Evolutionary conservation across 1,284 basidiomycete genomes (phyloP), one percentile per base, ranked within the genome.

Genomic region (Melampsora americana): DNA sequence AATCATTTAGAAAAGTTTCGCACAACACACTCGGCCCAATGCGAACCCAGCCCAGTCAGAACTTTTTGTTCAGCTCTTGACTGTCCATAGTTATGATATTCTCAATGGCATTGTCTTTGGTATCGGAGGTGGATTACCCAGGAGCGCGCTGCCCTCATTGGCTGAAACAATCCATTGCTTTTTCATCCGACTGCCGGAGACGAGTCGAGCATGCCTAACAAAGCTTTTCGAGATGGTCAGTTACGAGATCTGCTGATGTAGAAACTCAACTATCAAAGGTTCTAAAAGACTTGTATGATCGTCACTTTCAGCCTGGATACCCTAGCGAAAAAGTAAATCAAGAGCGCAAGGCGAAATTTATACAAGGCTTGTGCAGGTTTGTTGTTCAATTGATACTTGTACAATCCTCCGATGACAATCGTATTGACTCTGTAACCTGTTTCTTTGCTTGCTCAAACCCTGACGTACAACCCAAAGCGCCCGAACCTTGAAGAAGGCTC

Each of bases 141-240:
- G 69, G 5, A 79, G 79, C 0, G 79, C 79, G 59, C 79, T 81
- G 30, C 64, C 77, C 20, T 66, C 70, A 4, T 77, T 82, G n/a
- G 77, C 78, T 23, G 81, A 82, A 66, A 64, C 81, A 4, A 73
- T 81, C 12, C 81, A 81, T n/a, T 79, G 79, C 7, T 78, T 78
- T 39, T 60, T 80, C 4, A 73, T 79, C n/a, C 78, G 80, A 3
- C 35, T 79, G 4, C 78, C 79, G 0, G 78, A 79, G 2, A 74
- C 79, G 50, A 77, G 79, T 5, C 67, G 79, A 14, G 59, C 74
- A 0, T 77, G 72, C 12, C 32, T 81, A 50, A 68, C 77, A 56
- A 78, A 78, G 28, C 59, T 80, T 26, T 66, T 81, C 14, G 66
- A 66, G 44, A 66, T 77, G 56, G 69, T 72, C 39, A 30, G 61